phyloP scores from a whole-genome alignment of 345 rosid genomes.

The Citrus maxima region DNA sequence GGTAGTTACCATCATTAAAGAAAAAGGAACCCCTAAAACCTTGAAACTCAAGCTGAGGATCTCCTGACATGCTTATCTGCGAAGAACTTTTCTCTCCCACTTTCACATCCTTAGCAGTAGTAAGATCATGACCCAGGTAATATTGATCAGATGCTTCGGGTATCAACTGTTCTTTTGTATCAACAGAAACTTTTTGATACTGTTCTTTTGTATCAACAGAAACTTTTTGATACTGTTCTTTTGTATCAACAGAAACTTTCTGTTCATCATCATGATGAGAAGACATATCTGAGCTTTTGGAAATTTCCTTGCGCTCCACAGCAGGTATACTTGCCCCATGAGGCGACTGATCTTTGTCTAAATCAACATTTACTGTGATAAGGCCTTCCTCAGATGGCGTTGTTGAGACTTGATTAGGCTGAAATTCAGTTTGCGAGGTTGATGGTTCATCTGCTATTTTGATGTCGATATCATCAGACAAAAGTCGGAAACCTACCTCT shows the following conservation, averaged over 20 bases:
- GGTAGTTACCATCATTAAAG: slow-evolving; percentile 75
- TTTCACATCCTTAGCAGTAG: slow-evolving; percentile 19
- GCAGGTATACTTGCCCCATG: slow-evolving; percentile 23
- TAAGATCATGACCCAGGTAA: slow-evolving; percentile 22
- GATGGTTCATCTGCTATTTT: slow-evolving; percentile 35
- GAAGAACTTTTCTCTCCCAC: slow-evolving; percentile 28
- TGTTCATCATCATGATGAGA: slow-evolving; percentile 35
- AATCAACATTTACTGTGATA: slow-evolving; percentile 22
- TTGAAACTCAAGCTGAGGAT: slow-evolving; percentile 33
- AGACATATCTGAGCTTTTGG: slow-evolving; percentile 29
- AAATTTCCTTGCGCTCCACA: slow-evolving; percentile 24
- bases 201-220: slow-evolving; percentile 25
- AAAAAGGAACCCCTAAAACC: slow-evolving; percentile 63
- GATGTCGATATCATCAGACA: slow-evolving; percentile 68
- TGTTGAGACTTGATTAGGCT: slow-evolving; percentile 33
- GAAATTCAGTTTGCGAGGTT: slow-evolving; percentile 38
- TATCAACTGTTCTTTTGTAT: slow-evolving; percentile 25
- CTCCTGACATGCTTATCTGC: slow-evolving; percentile 29
- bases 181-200: slow-evolving; percentile 13
- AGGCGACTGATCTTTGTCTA: slow-evolving; percentile 26
- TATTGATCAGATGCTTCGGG: slow-evolving; percentile 30
- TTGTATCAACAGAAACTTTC: slow-evolving; percentile 22
- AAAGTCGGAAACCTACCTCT: slow-evolving; percentile 78
- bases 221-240: slow-evolving; percentile 16
- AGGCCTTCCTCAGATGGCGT: slow-evolving; percentile 33